Evolutionary conservation across 371 early-diverging fungal genomes (phyloP), one percentile per base, ranked within the genome.

Genomic region (Actinomortierella ambigua): DNA sequence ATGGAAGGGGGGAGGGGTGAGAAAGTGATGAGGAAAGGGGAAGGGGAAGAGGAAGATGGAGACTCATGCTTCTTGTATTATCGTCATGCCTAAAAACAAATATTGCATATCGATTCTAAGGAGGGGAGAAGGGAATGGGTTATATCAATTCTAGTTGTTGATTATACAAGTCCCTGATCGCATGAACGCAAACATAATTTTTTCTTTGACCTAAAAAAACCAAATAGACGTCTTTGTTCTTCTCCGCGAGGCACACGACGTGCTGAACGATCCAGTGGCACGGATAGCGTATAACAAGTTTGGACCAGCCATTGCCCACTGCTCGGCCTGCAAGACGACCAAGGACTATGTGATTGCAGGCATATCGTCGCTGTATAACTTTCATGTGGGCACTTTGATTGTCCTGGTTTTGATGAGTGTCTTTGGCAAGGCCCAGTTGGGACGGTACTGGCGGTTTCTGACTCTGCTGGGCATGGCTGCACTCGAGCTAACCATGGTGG

Each of bases 231-330:
- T 56, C 17, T 90, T 86, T 62, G 76, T 88, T 43, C 57, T 57
- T 24, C 79, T 91, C 28, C 79, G 85, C 6, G 70, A 77, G 11
- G 90, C 89, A 9, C 89, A 89, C 59, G 86, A 87, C 26, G 75
- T 84, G 7, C 71, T 92, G 47, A 85, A 79, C 41, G 84, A 89
- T 27, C 82, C 85, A 3, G 68, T 86, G 8, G 77, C 73, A 50
- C 81, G 83, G 46, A 52, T 55, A 40, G 81, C 77, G 8, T 91
- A 92, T 61, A 91, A 90, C 67, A 82, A 81, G 55, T 80, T 82
- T 54, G 88, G 88, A 24, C 52, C 69, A 6, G 62, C 50, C 9
- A 67, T 77, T 49, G 40, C 64, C 14, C 50, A 61, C 17, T 87
- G 87, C 44, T 50, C 63, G 18, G 55, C 69, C 14, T 86, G 86